Conservation (phyloP, 768 basidiomycete species). For the Lactifluus hygrophoroides region DNA sequence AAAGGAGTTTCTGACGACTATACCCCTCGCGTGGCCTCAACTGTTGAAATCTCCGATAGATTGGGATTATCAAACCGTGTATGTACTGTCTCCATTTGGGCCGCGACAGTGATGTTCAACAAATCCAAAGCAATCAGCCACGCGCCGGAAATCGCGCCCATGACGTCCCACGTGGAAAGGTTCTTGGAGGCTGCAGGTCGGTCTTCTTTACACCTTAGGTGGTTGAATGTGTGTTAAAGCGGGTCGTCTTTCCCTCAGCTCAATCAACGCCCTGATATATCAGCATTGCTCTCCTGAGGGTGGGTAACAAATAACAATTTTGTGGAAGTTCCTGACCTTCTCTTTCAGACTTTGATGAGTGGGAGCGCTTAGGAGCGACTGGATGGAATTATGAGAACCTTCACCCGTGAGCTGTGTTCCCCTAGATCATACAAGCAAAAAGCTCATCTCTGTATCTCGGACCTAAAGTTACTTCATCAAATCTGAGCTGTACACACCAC, state of each 20-base stretch:
- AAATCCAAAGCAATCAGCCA: conserved; percentile 1
- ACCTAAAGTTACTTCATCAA: conserved; percentile 20
- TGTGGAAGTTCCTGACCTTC: neutral
- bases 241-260: neutral
- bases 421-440: neutral
- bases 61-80: conserved; percentile 16
- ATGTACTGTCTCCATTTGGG: neutral
- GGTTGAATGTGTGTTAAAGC: neutral
- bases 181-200: conserved; percentile 15
- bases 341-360: conserved; percentile 18
- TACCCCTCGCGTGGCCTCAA: conserved; percentile 19
- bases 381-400: conserved; percentile 22
- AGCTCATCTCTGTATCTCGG: too few species aligned
- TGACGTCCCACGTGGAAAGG: conserved; percentile 12
- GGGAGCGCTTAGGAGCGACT: conserved; percentile 20
- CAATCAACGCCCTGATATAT: conserved; percentile 15
- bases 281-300: conserved; percentile 18
- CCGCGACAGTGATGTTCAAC: neutral
- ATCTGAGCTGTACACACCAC: conserved; percentile 12
- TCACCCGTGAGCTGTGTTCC: conserved; percentile 11
- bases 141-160: conserved; percentile 7
- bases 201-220: neutral
- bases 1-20: conserved; percentile 3
- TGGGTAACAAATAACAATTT: neutral
- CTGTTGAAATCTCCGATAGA: conserved; percentile 10